phyloP scores from a whole-genome alignment of 2,329 filamentous ascomycete species.

The Neoarthrinium moseri region DNA sequence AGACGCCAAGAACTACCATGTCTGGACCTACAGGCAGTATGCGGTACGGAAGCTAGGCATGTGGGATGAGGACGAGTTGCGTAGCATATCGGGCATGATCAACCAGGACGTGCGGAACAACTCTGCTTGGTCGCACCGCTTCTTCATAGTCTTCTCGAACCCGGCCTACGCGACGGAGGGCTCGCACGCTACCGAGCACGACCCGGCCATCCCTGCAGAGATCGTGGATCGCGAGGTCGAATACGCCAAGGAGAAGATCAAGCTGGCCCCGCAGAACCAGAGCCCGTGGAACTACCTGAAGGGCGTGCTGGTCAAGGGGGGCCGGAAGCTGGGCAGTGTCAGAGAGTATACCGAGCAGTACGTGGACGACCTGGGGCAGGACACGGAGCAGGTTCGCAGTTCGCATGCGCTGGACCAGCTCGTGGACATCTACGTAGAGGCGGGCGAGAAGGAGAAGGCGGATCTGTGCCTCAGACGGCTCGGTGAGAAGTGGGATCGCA shows the following conservation, averaged over 20 bases:
- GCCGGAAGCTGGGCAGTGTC: slow-evolving; percentile 43
- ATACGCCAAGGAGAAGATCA: slow-evolving; percentile 72
- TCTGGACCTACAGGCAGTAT: slow-evolving; percentile 91
- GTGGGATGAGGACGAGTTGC: slow-evolving; percentile 58
- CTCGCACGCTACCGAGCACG: slow-evolving; percentile 49
- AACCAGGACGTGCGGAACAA: slow-evolving; percentile 88
- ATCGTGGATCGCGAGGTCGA: slow-evolving; percentile 73
- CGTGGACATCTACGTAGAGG: slow-evolving; percentile 64
- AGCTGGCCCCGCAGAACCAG: slow-evolving; percentile 85
- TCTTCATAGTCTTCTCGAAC: slow-evolving; percentile 81
- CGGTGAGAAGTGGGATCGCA: slow-evolving; percentile 84
- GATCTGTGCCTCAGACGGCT: slow-evolving; percentile 70
- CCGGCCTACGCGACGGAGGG: slow-evolving; percentile 47
- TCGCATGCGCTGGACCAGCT: slow-evolving; percentile 70
- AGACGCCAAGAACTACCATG: slow-evolving; percentile 97
- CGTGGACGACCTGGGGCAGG: slow-evolving; percentile 44
- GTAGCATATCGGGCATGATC: slow-evolving; percentile 70
- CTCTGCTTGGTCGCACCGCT: slow-evolving; percentile 95
- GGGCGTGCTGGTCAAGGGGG: slow-evolving; percentile 70
- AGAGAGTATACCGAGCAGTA: slow-evolving; percentile 52
- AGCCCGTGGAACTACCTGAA: slow-evolving; percentile 91
- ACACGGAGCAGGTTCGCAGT: slow-evolving; percentile 53
- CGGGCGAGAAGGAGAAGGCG: slow-evolving; percentile 60
- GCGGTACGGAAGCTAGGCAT: slow-evolving; percentile 63
- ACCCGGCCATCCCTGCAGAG: slow-evolving; percentile 56